Evolutionary conservation across 768 basidiomycete genomes (phyloP).

Genomic region (Panaeolus cyanescens): DNA sequence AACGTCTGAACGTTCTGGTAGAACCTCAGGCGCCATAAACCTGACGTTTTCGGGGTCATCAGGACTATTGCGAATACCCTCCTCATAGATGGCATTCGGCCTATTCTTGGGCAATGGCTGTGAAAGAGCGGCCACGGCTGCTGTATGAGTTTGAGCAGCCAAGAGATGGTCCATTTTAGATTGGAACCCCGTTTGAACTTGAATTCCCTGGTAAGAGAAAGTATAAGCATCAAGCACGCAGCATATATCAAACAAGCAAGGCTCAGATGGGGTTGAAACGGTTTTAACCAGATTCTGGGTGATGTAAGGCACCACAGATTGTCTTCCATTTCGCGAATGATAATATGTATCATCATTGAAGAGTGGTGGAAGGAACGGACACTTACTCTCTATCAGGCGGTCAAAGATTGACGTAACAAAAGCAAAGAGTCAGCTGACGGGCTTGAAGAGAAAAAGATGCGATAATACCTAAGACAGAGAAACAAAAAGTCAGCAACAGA

Average conservation of each 20-base stretch:
- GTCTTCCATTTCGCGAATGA: constrained; percentile 78
- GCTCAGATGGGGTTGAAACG: constrained; percentile 74
- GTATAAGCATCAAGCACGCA: neutral
- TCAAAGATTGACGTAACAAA: constrained; percentile 5
- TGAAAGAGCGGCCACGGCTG: neutral
- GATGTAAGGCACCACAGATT: constrained; percentile 64
- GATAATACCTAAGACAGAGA: constrained; percentile 18
- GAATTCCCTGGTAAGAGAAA: constrained; percentile 46
- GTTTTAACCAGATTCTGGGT: constrained; percentile 55
- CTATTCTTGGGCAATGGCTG: neutral
- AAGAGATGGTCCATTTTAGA: constrained; percentile 81
- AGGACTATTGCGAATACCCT: neutral
- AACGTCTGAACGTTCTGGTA: constrained; percentile 43
- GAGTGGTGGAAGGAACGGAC: constrained; percentile 2
- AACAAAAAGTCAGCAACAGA: constrained; percentile 15
- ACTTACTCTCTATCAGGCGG: constrained; percentile 41
- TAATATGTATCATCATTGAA: constrained; percentile 53
- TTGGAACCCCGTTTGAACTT: constrained; percentile 78
- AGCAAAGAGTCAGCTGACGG: constrained; percentile 11
- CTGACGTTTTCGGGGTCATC: constrained; percentile 2
- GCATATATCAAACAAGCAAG: constrained; percentile 10
- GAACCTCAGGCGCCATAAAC: constrained; percentile 9
- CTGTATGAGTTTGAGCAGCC: constrained; percentile 44
- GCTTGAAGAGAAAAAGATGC: neutral
- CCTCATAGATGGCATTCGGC: neutral